phyloP scores from a whole-genome alignment of 495 filamentous ascomycete genomes.

The Aspergillus ostianus region DNA sequence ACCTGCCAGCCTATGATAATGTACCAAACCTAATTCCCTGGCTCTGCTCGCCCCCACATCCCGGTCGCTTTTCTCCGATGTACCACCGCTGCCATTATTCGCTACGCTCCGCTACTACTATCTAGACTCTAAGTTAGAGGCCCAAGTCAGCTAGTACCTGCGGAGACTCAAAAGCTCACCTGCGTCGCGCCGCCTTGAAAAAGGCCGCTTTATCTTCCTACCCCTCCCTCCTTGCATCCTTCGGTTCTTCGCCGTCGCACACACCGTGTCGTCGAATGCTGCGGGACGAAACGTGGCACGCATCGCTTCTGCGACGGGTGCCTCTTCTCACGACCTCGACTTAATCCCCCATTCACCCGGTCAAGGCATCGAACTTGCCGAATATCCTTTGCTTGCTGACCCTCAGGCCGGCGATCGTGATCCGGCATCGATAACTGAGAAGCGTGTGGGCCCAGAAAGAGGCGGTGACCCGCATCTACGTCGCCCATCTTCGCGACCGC shows the following conservation, averaged over 20 bases:
- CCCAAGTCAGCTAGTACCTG: not conserved
- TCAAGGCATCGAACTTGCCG: slow-evolving; percentile 37
- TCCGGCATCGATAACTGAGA: not conserved
- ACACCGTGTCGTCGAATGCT: slow-evolving; percentile 34
- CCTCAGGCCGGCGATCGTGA: not conserved
- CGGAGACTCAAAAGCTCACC: not conserved
- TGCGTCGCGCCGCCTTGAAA: not conserved
- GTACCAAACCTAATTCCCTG: not conserved
- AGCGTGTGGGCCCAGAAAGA: slow-evolving; percentile 1
- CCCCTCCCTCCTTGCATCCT: slow-evolving; percentile 3
- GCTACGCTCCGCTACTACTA: not conserved
- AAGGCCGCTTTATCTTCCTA: not conserved
- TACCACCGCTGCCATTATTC: not conserved
- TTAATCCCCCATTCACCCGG: slow-evolving; percentile 22
- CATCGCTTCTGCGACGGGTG: slow-evolving; percentile 32
- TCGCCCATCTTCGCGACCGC: not conserved
- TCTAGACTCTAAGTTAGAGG: not conserved
- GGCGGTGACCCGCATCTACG: not conserved
- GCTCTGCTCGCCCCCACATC: not conserved
- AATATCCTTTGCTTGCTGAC: slow-evolving; percentile 27
- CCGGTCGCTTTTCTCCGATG: not conserved
- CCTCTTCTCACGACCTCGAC: slow-evolving; percentile 19
- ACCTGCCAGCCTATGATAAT: not conserved
- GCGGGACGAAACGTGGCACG: slow-evolving; percentile 23
- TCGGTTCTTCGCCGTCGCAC: slow-evolving; percentile 4